Evolutionary conservation across 2,329 filamentous ascomycete genomes (phyloP), one percentile per base, ranked within the genome.

Genomic region (Xylaria sp.): DNA sequence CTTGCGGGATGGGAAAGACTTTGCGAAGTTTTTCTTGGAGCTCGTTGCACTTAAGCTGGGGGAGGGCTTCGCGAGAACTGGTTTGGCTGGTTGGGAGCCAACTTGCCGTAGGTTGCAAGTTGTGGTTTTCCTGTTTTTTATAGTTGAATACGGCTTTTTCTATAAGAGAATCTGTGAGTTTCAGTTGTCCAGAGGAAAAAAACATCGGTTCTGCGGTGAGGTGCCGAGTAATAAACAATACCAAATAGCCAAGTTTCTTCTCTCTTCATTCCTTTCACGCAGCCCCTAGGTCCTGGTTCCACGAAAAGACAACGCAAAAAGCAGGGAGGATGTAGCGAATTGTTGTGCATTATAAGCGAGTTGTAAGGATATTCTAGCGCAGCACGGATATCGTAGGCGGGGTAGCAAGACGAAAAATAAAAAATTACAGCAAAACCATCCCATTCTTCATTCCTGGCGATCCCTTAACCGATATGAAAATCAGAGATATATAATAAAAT

Each of bases 331-430:
- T 55, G 60, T 49, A 57, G 25, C 25, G 50, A 61, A 49, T 53
- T 31, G 43, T 57, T 42, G 43, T 60, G 56, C 56, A 61, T 61
- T 64, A 57, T 61, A 54, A 47, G 46, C 38, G 52, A 61, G 58
- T 54, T 42, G 50, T 60, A 56, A 50, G 53, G 31, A 60, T 57
- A 63, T 50, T 66, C 60, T 63, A 63, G 25, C 52, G 47, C 31
- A 63, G 37, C 52, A 61, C 45, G 54, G 62, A 58, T 64, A 64
- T 64, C 57, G 54, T 37, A 49, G 42, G 49, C 42, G 38, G 45
- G 40, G 37, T 38, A 31, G 28, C 28, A 31, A 57, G 19, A n/a
- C n/a, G n/a, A n/a, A n/a, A 58, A 37, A 42, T 31, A 17, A 58
- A 63, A 15, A 61, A 55, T 60, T 60, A 58, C 61, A 60, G 28